Percentiles rank a stretch among this genome's conserved stretches.
These are phyloP conservation scores for Sphaerulina musiva DNA, from an alignment of 2,329 filamentous ascomycete species.

Conservation along the genomic window DNA sequence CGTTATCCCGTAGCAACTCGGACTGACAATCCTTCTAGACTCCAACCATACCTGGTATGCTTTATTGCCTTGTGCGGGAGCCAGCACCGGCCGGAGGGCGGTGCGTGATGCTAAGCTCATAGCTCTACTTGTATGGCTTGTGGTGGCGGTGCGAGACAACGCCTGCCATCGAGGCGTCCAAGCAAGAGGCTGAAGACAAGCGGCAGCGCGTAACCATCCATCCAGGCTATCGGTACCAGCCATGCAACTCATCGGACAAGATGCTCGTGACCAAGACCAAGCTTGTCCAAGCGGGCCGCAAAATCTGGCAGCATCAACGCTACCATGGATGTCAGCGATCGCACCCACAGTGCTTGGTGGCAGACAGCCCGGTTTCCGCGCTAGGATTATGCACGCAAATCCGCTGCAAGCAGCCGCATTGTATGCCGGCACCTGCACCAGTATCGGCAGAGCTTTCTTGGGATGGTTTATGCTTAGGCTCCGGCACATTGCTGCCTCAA, in stretches of 20 bases:
- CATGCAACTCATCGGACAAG: slow-evolving; percentile 23
- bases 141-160: slow-evolving; percentile 4
- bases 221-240: slow-evolving; percentile 28
- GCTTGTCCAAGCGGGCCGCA: slow-evolving; percentile 24
- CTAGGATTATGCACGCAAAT: too few species aligned
- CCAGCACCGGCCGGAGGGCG: slow-evolving; percentile 17
- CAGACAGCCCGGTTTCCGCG: too few species aligned
- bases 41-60: too few species aligned
- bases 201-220: slow-evolving; percentile 13
- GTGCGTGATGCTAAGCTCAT: slow-evolving; percentile 17
- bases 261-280: slow-evolving; percentile 32
- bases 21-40: not conserved
- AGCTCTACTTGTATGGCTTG: slow-evolving; percentile 4
- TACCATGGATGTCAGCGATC: slow-evolving; percentile 4
- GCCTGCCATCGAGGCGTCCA: slow-evolving; percentile 7
- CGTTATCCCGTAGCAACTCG: not conserved
- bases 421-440: too few species aligned
- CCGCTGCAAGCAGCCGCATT: too few species aligned
- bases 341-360: not conserved
- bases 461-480: not conserved
- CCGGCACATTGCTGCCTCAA: not conserved
- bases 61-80: slow-evolving; percentile 6
- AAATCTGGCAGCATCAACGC: slow-evolving; percentile 10
- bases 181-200: slow-evolving; percentile 5
- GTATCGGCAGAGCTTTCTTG: too few species aligned